These are phyloP conservation scores for Cynanchum wilfordii DNA, from an alignment of 257 asterid species.

Conservation along the genomic window DNA sequence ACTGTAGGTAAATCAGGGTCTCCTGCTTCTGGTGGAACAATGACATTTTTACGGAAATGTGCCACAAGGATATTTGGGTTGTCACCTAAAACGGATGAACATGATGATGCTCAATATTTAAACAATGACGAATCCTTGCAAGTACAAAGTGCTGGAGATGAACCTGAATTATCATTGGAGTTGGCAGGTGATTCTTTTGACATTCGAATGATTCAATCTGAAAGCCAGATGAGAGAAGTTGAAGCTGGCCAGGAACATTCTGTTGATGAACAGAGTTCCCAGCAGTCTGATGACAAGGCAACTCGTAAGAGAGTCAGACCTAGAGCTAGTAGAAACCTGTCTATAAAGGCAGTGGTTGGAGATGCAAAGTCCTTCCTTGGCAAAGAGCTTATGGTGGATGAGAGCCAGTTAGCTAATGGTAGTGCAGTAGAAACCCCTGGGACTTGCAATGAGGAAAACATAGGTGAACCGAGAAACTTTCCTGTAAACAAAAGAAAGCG, in stretches of 20 bases:
- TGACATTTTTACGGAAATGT: slow-evolving; percentile 88
- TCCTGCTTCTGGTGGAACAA: slow-evolving; percentile 61
- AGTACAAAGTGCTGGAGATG: slow-evolving; percentile 35
- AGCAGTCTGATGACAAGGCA: slow-evolving; percentile 34
- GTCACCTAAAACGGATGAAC: slow-evolving; percentile 68
- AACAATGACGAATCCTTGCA: slow-evolving; percentile 28
- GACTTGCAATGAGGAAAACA: slow-evolving; percentile 46
- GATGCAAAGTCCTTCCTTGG: slow-evolving; percentile 25
- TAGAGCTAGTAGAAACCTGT: slow-evolving; percentile 40
- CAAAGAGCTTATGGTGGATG: slow-evolving; percentile 13
- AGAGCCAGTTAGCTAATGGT: slow-evolving; percentile 38
- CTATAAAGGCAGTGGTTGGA: slow-evolving; percentile 32
- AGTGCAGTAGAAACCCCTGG: slow-evolving; percentile 36
- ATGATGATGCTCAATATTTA: slow-evolving; percentile 36
- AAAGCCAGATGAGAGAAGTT: slow-evolving; percentile 34
- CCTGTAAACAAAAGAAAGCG: slow-evolving; percentile 58
- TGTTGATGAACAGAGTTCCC: slow-evolving; percentile 42
- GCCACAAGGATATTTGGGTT: slow-evolving; percentile 69
- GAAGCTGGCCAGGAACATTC: slow-evolving; percentile 44
- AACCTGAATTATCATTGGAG: slow-evolving; percentile 36
- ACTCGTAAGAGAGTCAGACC: slow-evolving; percentile 29
- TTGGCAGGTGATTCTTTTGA: slow-evolving; percentile 55
- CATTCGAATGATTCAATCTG: slow-evolving; percentile 41
- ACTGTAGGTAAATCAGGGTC: slow-evolving; percentile 42
- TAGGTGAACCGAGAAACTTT: slow-evolving; percentile 44